Evolutionary conservation across 768 basidiomycete species (phyloP), one percentile per base, ranked within the genome.

Genomic region (Panaeolus papilionaceus): DNA sequence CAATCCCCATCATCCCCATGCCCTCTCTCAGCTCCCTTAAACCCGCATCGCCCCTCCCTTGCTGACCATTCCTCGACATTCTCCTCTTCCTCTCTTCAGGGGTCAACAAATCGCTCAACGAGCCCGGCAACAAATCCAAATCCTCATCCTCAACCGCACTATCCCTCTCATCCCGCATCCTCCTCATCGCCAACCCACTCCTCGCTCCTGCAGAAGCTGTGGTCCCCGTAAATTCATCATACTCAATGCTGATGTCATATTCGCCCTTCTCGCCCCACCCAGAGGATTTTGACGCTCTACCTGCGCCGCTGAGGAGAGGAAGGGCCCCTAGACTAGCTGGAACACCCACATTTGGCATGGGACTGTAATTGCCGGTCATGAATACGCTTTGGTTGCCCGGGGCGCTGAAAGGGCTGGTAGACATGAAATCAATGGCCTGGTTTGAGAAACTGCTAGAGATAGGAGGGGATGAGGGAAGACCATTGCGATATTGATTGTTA

Each of bases 81-180:
- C 95, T 82, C 38, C 96, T 83, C 38, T 87, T 91, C 70, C 91
- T 85, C 79, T 98, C 97, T 71, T 91, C 92, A 0, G 94, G 93
- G 0, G 96, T 97, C 61, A 99, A 82, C 7, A 99, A 83, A 68
- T 98, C 96, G 33, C 89, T 94, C 61, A 99, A 81, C 4, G 91
- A 93, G 65, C 92, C 90, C 0, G 97, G 97, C 38, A 99, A 76
- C 76, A 98, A 93, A 66, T 95, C 96, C 61, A 94, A 75, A 71
- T 96, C 93, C 54, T 89, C 94, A 62, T 92, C 92, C 20, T 89
- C 89, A 7, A 84, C 85, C 0, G 86, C 86, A 40, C 79, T 78
- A 18, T 84, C 85, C 18, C 69, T 38, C 70, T 66, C 38, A 47
- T 68, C 47, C 37, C 69, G 66, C 26, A 28, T 58, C 54, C 20